Evolutionary conservation across 371 early-diverging fungal genomes (phyloP), one percentile per base, ranked within the genome.

Genomic region (Gilbertella persicaria): DNA sequence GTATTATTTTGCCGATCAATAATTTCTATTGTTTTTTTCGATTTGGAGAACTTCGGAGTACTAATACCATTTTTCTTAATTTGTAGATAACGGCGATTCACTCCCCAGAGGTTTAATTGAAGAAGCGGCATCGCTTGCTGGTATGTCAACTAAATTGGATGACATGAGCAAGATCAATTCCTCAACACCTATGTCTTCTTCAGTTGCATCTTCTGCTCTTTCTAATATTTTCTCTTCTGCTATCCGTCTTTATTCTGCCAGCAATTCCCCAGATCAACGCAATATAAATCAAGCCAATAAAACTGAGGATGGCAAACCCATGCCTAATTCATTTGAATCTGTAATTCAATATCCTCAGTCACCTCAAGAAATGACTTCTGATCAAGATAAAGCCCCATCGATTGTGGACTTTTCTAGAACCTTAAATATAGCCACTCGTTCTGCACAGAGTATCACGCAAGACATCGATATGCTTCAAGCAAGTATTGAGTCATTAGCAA

Each of bases 41-140:
- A 50, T 28, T n/a, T 19, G 26, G 21, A 13, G 14, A 2, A 17
- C 24, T 43, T 12, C 13, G 14, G 13, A 25, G 14, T 37, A 25
- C 29, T 48, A 33, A 33, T 17, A 20, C 35, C 12, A 24, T 41
- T 37, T 37, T 37, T 35, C 37, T 48, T 23, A 33, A 35, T 33
- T 40, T 21, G 10, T 54, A 58, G 58, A 54, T 45, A 47, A 55
- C 16, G 16, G 47, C 7, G 54, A 41, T 45, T 29, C n/a, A 7
- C 37, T 58, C 5, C 64, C 60, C 9, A 68, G 63, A 40, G 69
- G 53, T n/a, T 35, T 72, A 23, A 72, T 72, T 28, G 55, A 72
- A 55, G 68, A 72, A 56, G 72, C 72, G 7, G 72, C 69, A 3
- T 47, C 52, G 2, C 42, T 68, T 33, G 64, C 60, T 20, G 72